Evolutionary conservation across 2,329 filamentous ascomycete genomes (phyloP).

Genomic region (Cadophora luteo-olivacea): DNA sequence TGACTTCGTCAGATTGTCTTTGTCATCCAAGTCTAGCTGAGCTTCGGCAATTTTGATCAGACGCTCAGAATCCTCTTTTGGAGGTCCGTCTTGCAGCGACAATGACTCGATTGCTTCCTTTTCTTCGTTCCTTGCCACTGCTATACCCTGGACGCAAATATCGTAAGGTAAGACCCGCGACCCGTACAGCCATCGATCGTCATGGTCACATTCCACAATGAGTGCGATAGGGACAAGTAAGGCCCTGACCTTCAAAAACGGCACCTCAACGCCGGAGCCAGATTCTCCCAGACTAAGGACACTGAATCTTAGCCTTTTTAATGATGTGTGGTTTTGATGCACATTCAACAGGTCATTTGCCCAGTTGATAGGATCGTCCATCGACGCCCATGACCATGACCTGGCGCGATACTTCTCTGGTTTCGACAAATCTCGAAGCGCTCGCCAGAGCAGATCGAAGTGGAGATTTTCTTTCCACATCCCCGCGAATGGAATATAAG

Average conservation of each 20-base stretch:
- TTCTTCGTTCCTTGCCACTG: background rate
- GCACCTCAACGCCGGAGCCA: background rate
- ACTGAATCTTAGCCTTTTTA: background rate
- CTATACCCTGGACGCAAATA: background rate
- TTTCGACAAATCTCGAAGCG: background rate
- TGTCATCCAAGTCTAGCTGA: constrained; percentile 19
- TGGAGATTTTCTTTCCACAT: constrained; percentile 23
- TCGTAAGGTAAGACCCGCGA: constrained; percentile 18
- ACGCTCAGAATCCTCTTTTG: background rate
- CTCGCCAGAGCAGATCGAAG: constrained; percentile 22
- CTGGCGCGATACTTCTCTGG: constrained; percentile 22
- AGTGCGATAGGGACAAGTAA: constrained; percentile 13
- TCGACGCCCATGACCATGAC: constrained; percentile 28
- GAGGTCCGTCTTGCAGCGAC: background rate
- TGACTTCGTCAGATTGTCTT: constrained; percentile 17
- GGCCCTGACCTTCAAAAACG: constrained; percentile 15
- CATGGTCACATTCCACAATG: constrained; percentile 18
- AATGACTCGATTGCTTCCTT: background rate
- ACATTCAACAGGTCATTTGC: background rate
- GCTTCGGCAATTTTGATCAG: constrained; percentile 20
- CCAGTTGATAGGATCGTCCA: constrained; percentile 11
- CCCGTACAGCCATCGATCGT: constrained; percentile 20
- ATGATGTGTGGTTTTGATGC: background rate
- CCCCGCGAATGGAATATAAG: constrained; percentile 20
- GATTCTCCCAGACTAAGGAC: background rate